Conservation (phyloP, 2,329 filamentous ascomycete species). For the Fusarium sp. region DNA sequence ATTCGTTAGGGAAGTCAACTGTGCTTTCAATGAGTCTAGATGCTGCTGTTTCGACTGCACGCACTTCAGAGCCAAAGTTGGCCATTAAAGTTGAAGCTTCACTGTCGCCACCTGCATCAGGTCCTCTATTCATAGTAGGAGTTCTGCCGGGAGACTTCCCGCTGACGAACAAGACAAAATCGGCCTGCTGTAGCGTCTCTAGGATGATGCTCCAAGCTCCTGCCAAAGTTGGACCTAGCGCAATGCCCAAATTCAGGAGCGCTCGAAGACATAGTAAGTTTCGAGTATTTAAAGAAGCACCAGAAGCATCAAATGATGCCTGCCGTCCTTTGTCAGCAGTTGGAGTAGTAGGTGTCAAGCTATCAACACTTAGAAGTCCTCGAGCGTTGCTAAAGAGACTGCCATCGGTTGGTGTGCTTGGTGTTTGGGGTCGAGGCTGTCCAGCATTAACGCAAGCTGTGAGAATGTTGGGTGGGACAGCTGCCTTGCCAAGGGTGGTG, state of each 20-base stretch:
- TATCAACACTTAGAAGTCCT: conserved; percentile 80
- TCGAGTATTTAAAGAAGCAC: conserved; percentile 79
- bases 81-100: conserved; percentile 65
- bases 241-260: conserved; percentile 94
- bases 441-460: conserved; percentile 69
- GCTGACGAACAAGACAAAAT: conserved; percentile 81
- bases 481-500: conserved; percentile 92
- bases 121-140: conserved; percentile 59
- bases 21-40: conserved; percentile 92
- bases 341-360: conserved; percentile 68
- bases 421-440: conserved; percentile 56
- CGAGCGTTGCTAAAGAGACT: conserved; percentile 78
- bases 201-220: conserved; percentile 91
- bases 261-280: conserved; percentile 92
- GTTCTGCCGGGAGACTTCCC: conserved; percentile 67
- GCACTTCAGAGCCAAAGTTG: conserved; percentile 83
- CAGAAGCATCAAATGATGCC: conserved; percentile 66
- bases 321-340: conserved; percentile 70
- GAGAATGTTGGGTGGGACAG: conserved; percentile 84
- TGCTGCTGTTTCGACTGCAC: conserved; percentile 89
- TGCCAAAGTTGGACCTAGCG: conserved; percentile 87
- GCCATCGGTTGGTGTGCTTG: conserved; percentile 62
- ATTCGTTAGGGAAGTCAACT: conserved; percentile 84
- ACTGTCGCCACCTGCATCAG: conserved; percentile 63
- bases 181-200: conserved; percentile 92